These are phyloP conservation scores for Cephaloascus albidus DNA, from an alignment of 805 yeast species.

Conservation along the genomic window DNA sequence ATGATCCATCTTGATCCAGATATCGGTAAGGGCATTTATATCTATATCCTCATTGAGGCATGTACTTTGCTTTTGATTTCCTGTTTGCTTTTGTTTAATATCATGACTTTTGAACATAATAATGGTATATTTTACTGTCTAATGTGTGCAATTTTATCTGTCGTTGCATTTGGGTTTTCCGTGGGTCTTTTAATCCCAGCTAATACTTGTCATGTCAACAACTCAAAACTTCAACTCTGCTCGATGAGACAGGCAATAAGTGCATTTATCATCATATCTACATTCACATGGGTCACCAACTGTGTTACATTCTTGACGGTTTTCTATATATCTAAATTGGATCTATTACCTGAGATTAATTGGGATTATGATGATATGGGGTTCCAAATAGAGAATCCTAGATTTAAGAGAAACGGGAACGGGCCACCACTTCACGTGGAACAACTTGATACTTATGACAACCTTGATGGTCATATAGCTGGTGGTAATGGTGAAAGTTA, in stretches of 20 bases:
- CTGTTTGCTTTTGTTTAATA: background rate
- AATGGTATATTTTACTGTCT: constrained; percentile 31
- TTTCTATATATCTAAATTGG: constrained; percentile 24
- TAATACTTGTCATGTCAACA: constrained; percentile 1
- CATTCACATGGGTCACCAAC: constrained; percentile 27
- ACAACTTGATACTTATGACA: background rate
- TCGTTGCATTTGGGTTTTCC: constrained; percentile 19
- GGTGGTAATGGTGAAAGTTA: background rate
- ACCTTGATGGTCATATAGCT: background rate
- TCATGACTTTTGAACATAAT: constrained; percentile 23
- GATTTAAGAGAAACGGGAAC: background rate
- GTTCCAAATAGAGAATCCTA: background rate
- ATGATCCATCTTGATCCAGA: constrained; percentile 14
- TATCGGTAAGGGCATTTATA: constrained; percentile 17
- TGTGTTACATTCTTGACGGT: constrained; percentile 28
- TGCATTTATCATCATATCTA: constrained; percentile 25
- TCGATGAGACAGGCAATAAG: constrained; percentile 22
- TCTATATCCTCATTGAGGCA: constrained; percentile 26
- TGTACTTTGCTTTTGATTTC: constrained; percentile 7
- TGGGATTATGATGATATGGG: constrained; percentile 16
- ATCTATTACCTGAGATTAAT: constrained; percentile 20
- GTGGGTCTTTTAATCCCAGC: constrained; percentile 6
- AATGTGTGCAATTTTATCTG: constrained; percentile 20
- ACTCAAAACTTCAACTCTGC: constrained; percentile 10
- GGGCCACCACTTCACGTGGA: background rate